These are phyloP conservation scores for Pachysandra terminalis DNA, from an alignment of 164 flowering plant genomes.

Conservation along the genomic window DNA sequence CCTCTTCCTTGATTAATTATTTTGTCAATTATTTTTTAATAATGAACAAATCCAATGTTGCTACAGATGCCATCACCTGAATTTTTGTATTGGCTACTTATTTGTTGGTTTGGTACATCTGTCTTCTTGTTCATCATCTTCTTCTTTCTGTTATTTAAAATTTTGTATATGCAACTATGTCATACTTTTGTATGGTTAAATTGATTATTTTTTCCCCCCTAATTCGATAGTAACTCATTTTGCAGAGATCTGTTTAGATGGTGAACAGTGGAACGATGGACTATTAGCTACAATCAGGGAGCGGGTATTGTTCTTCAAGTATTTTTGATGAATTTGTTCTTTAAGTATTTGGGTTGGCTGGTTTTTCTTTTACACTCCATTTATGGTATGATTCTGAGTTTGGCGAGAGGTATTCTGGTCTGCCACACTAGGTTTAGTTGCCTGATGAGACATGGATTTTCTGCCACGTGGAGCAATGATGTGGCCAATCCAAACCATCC, in stretches of 20 bases:
- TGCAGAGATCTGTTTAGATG: slow-evolving; percentile 81
- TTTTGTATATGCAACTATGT: neutral
- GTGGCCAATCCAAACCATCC: no score
- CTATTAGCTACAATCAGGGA: slow-evolving; percentile 89
- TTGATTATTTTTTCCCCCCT: neutral
- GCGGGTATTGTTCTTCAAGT: slow-evolving; percentile 45
- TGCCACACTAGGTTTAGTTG: neutral
- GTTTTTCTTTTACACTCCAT: neutral
- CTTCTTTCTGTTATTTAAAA: neutral
- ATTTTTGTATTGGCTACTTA: no score
- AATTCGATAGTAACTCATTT: slow-evolving; percentile 14
- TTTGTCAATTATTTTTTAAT: no score
- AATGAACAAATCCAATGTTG: no score
- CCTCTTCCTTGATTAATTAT: no score
- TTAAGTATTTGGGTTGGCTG: slow-evolving; percentile 7
- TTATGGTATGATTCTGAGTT: neutral
- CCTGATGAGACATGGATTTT: no score
- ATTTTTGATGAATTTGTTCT: no score
- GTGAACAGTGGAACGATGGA: slow-evolving; percentile 99
- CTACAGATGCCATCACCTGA: no score
- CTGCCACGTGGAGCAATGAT: no score
- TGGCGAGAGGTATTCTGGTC: no score
- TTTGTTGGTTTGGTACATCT: no score
- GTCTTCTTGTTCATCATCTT: neutral
- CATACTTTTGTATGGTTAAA: neutral